A percentile compares a stretch with the other conserved stretches of the same genome.
Evolutionary conservation across 129 eudicot genomes (phyloP).

Genomic region (Silybum marianum): DNA sequence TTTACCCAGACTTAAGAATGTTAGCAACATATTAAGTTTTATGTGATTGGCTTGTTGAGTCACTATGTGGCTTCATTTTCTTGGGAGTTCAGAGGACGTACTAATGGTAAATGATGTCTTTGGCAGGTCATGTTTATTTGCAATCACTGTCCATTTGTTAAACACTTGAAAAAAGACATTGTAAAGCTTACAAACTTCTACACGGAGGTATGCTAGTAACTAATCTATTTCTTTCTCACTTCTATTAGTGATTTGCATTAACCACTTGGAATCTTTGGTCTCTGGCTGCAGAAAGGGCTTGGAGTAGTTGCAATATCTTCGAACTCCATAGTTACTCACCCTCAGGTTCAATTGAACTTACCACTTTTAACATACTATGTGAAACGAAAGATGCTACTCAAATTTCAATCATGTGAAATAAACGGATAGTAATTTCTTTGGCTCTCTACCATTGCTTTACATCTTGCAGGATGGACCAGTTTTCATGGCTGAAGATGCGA

Average conservation of each 20-base stretch:
- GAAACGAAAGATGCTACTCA: neutral
- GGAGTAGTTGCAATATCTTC: slow-evolving; percentile 97
- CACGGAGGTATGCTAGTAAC: slow-evolving; percentile 56
- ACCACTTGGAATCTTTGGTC: slow-evolving; percentile 6
- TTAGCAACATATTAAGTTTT: neutral
- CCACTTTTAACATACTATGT: slow-evolving; percentile 1
- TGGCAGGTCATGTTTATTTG: slow-evolving; percentile 93
- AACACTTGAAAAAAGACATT: slow-evolving; percentile 78
- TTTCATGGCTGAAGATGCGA: slow-evolving; percentile 94
- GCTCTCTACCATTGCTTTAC: slow-evolving; percentile 24
- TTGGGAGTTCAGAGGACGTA: slow-evolving; percentile 12
- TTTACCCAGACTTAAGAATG: neutral
- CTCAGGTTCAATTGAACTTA: slow-evolving; percentile 71
- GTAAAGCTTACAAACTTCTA: slow-evolving; percentile 87
- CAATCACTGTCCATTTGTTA: slow-evolving; percentile 96
- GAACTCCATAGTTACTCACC: slow-evolving; percentile 77
- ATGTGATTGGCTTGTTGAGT: neutral
- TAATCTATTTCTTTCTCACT: neutral
- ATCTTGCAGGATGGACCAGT: slow-evolving; percentile 91
- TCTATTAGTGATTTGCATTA: neutral
- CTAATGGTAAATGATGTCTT: slow-evolving; percentile 19
- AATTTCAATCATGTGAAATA: slow-evolving; percentile 26
- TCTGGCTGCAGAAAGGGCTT: slow-evolving; percentile 86
- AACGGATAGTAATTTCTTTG: neutral
- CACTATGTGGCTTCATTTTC: neutral